Conservation (phyloP, 768 basidiomycete species). For the Hysterangium stoloniferum region DNA sequence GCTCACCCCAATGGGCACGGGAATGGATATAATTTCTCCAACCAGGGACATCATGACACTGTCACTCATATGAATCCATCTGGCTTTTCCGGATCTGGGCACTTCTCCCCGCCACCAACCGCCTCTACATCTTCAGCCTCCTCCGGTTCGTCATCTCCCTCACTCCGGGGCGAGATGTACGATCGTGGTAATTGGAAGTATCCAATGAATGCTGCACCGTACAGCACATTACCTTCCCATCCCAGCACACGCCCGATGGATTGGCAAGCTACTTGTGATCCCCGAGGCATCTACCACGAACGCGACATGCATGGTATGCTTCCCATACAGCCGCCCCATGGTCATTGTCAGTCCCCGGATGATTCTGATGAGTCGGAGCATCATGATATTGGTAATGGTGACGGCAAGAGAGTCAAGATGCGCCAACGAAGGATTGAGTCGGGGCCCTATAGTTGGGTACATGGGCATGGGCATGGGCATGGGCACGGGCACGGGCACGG, state of each 20-base stretch:
- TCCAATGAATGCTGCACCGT: too few species aligned
- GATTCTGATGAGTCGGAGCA: neutral
- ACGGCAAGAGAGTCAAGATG: neutral
- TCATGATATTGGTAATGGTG: neutral
- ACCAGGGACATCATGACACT: too few species aligned
- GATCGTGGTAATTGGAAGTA: neutral
- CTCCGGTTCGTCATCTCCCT: constrained; percentile 9
- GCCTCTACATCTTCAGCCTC: constrained; percentile 5
- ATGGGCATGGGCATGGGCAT: too few species aligned
- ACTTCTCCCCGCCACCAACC: neutral
- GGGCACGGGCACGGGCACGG: neutral
- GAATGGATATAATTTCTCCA: too few species aligned
- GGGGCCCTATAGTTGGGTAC: too few species aligned
- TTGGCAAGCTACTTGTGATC: constrained; percentile 8
- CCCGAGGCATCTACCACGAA: constrained; percentile 1
- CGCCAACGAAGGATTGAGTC: neutral
- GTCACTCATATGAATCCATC: too few species aligned
- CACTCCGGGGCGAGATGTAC: neutral
- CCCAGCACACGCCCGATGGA: neutral
- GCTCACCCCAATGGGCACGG: too few species aligned
- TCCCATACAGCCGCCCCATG: neutral
- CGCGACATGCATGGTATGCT: too few species aligned
- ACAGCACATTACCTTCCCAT: neutral
- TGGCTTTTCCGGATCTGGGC: neutral
- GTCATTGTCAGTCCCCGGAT: neutral